These are phyloP conservation scores for Anethum foeniculum DNA, from an alignment of 140 eudicot genomes.

Conservation along the genomic window DNA sequence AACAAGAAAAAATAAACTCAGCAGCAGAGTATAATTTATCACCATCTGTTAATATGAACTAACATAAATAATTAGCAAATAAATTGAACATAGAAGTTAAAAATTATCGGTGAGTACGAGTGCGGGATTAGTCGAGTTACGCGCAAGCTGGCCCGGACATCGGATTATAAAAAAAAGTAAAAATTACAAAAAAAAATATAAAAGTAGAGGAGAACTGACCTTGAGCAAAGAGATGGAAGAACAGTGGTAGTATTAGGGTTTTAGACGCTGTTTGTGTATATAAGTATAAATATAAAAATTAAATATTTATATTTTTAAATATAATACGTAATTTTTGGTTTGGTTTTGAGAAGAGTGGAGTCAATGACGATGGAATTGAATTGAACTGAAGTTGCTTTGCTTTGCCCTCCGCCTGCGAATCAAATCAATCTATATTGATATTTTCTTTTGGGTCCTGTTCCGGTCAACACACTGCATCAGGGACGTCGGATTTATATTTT, in stretches of 20 bases:
- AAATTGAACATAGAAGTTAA: neutral
- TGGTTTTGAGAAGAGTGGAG: neutral
- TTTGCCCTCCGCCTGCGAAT: no score
- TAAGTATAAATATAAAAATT: neutral
- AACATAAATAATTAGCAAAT: neutral
- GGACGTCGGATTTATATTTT: no score
- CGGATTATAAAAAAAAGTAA: neutral
- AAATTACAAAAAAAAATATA: neutral
- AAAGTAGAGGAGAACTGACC: neutral
- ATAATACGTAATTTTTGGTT: no score
- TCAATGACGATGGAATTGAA: neutral
- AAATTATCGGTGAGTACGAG: no score
- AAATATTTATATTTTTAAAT: no score
- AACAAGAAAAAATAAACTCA: constrained; percentile 20
- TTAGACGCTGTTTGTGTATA: neutral
- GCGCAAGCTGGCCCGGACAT: no score
- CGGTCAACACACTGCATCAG: no score
- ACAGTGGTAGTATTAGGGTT: neutral
- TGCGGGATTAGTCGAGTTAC: no score
- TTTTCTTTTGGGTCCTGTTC: no score
- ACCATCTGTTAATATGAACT: constrained; percentile 29
- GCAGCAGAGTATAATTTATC: constrained; percentile 12
- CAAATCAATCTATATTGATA: no score
- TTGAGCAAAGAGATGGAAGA: neutral
- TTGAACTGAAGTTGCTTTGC: neutral